A percentile compares a stretch with the other conserved stretches of the same genome.
phyloP scores from a whole-genome alignment of 75 land plant species.

The Ceratopteris richardii region DNA sequence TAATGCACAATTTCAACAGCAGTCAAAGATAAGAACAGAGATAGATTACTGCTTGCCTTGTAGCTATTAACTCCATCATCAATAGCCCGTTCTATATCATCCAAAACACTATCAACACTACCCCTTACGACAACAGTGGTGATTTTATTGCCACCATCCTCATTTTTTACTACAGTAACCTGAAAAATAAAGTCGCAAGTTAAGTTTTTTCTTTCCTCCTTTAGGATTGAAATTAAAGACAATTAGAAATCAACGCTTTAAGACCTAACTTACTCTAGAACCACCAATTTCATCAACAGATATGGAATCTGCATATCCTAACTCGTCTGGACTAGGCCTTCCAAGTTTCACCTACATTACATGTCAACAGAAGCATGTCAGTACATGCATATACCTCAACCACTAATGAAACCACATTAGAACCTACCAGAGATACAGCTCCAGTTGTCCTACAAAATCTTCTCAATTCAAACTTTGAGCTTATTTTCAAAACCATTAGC shows the following conservation, averaged over 20 bases:
- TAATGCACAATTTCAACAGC: too few relatives aligned
- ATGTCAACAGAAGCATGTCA: too few relatives aligned
- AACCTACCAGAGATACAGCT: conserved; percentile 67
- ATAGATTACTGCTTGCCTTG: conserved; percentile 39
- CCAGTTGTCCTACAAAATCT: conserved; percentile 96
- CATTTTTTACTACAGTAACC: conserved; percentile 87
- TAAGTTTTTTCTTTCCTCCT: too few relatives aligned
- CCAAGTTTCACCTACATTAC: conserved; percentile 63
- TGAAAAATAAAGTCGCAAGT: conserved; percentile 10
- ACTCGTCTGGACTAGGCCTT: conserved; percentile 76
- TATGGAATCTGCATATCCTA: conserved; percentile 89
- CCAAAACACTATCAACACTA: conserved; percentile 93
- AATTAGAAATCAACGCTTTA: too few relatives aligned
- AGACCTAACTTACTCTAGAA: conserved; percentile 59
- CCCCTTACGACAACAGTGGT: conserved; percentile 88
- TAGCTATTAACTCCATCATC: conserved; percentile 98
- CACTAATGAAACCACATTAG: too few relatives aligned
- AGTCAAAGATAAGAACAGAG: neutral
- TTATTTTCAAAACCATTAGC: conserved; percentile 94
- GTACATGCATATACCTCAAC: too few relatives aligned
- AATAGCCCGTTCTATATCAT: conserved; percentile 97
- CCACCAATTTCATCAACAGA: conserved; percentile 96
- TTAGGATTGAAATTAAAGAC: neutral
- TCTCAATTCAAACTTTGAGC: conserved; percentile 91
- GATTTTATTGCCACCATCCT: conserved; percentile 83